A percentile compares a stretch with the other conserved stretches of the same genome.
Evolutionary conservation across 2,329 filamentous ascomycete species (phyloP).

Genomic region (Curvularia sp.): DNA sequence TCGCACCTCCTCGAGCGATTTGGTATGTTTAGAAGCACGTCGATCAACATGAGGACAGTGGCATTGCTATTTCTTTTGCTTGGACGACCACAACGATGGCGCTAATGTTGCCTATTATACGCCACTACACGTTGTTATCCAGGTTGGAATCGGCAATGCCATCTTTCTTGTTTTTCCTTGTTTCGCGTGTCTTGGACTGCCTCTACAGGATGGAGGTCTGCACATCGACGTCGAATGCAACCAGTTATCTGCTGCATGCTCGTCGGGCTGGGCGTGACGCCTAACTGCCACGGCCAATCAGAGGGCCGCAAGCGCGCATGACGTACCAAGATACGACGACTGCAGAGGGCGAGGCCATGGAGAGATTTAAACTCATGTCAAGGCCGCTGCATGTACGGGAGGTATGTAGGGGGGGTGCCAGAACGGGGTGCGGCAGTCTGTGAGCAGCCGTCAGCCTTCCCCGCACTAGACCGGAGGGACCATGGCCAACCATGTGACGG

Average conservation of each 20-base stretch:
- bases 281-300: conserved; percentile 15
- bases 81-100: background rate
- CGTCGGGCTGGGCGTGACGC: background rate
- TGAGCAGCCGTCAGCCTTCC: conserved; percentile 14
- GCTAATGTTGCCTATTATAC: conserved; percentile 6
- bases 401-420: background rate
- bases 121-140: background rate
- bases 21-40: conserved; percentile 38
- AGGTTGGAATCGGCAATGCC: background rate
- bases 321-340: background rate
- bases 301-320: conserved; percentile 13
- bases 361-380: background rate
- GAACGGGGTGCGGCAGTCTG: background rate
- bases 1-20: conserved; percentile 36
- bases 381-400: background rate
- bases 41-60: background rate
- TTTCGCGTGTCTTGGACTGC: background rate
- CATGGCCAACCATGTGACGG: conserved; percentile 33
- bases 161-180: conserved; percentile 1
- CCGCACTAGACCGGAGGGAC: conserved; percentile 24
- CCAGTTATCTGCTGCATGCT: background rate
- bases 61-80: background rate
- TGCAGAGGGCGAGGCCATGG: background rate
- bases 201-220: background rate
- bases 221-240: background rate